Evolutionary conservation across 164 flowering plant species (phyloP), one percentile per base, ranked within the genome.

Genomic region (Tetrastigma voinierianum): DNA sequence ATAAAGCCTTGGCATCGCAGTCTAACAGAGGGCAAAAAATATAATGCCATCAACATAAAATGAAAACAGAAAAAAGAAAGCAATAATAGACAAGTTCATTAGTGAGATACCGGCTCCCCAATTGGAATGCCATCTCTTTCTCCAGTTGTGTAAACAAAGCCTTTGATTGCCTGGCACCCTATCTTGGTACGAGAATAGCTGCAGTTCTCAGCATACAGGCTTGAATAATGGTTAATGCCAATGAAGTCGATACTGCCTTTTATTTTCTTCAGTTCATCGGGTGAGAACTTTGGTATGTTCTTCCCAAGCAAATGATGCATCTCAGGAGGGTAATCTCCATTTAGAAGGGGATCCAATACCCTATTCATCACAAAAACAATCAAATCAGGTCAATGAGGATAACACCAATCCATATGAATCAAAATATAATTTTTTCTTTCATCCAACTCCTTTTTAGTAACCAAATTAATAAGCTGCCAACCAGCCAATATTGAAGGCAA

Each of bases 241-340:
- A 82, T 70, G 59, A 82, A 82, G 47, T 82, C 85, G 8, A 77
- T 20, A 46, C 72, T 79, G 14, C 61, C 70, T 40, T 61, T 67
- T 13, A 79, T 13, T 9, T 70, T 53, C n/a, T 46, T 25, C 20
- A 2, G 16, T 46, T 82, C 85, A 16, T 75, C 69, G 1, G 14
- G 9, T 1, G 81, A 70, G 51, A 79, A 70, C 2, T 10, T 57
- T 2, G 83, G 83, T 32, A 82, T 18, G 17, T 69, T 57, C 6
- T 54, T 19, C 13, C 79, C 77, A 59, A 58, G 71, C 44, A 45
- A 55, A 5, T 60, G 52, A 4, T 57, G 74, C 82, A 81, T 79
- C 53, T 79, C 77, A 5, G 72, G 74, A 24, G 85, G 85, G 61
- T 79, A 82, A 40, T 77, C 74, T 2, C 85, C 83, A 46, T 64